These are phyloP conservation scores for Lophium mytilinum DNA, from an alignment of 495 filamentous ascomycete genomes.

Conservation along the genomic window DNA sequence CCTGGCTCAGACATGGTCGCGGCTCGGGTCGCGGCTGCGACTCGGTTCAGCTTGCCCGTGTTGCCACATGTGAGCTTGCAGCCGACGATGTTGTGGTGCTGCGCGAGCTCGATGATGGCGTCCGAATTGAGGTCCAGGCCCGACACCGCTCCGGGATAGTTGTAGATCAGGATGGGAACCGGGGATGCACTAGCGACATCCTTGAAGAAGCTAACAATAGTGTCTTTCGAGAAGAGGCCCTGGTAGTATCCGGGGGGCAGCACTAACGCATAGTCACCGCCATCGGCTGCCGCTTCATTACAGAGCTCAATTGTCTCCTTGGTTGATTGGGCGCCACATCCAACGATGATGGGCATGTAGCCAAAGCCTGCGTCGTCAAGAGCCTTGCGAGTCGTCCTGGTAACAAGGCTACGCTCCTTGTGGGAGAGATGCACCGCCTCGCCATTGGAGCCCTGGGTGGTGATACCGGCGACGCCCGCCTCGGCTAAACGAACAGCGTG, in stretches of 20 bases:
- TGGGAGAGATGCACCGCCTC: conserved; percentile 39
- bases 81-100: conserved; percentile 81
- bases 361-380: conserved; percentile 61
- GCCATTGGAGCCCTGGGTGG: conserved; percentile 85
- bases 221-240: conserved; percentile 52
- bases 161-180: conserved; percentile 86
- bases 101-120: conserved; percentile 60
- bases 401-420: conserved; percentile 44
- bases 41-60: conserved; percentile 79
- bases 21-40: conserved; percentile 56
- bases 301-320: conserved; percentile 77
- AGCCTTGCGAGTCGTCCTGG: conserved; percentile 63
- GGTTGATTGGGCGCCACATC: conserved; percentile 76
- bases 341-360: conserved; percentile 71
- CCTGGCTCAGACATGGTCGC: conserved; percentile 35
- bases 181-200: conserved; percentile 73
- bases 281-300: conserved; percentile 62
- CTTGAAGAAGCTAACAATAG: conserved; percentile 64
- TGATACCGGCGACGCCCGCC: conserved; percentile 70
- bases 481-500: conserved; percentile 79
- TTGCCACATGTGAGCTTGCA: conserved; percentile 92
- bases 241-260: conserved; percentile 84
- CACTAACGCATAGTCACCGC: conserved; percentile 77
- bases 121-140: conserved; percentile 81
- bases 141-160: conserved; percentile 74